Base-by-base conservation (phyloP, 805 yeast genomes). In the Myxozyma neotropica region DNA sequence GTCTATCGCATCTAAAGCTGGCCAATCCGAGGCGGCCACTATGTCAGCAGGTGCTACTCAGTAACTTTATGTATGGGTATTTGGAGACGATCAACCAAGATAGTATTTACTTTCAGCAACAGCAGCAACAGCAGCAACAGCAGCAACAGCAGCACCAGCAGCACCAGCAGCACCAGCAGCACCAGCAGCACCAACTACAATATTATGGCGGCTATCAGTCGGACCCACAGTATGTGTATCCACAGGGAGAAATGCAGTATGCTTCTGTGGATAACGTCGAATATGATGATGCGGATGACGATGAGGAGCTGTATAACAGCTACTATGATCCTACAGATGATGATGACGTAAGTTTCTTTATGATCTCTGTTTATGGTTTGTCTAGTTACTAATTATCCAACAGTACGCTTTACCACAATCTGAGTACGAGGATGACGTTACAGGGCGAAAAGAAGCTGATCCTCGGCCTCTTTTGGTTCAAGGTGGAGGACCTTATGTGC, bases 61-160 rank as follows among this genome's bases (percentile, higher is more conserved):
- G 97, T 59, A 94, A 94, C 72, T 94, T 94, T 81, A 94, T 94
- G 99, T 94, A 94, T 71, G 93, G 97, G 0, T 94, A 94, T 74
- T 80, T 94, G 78, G 93, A 94, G 71, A 78, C 94, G 73, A 96
- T 94, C 57, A 96, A 93, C 73, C 97, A 93, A 71, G 92, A 61
- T 24, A 45, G 56, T 33, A 15, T 38, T 13, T 54, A 54, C 17
- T 31, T 27, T 26, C 42, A 60, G 13, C 44, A 47, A 48, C 63
- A 53, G 35, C 60, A 61, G 54, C 59, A 53, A 38, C 59, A 51
- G 42, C 53, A 43, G 24, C 50, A 50, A 2, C 26, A 40, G 35
- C 52, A 44, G 54, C 59, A 53, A 38, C 59, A 51, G 42, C 53
- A 43, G 24, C 50, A 50, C 2, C 26, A 40, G 35, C 52, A 44